Conservation (phyloP, 23 red algal genomes). For the Gracilariopsis chorda region DNA sequence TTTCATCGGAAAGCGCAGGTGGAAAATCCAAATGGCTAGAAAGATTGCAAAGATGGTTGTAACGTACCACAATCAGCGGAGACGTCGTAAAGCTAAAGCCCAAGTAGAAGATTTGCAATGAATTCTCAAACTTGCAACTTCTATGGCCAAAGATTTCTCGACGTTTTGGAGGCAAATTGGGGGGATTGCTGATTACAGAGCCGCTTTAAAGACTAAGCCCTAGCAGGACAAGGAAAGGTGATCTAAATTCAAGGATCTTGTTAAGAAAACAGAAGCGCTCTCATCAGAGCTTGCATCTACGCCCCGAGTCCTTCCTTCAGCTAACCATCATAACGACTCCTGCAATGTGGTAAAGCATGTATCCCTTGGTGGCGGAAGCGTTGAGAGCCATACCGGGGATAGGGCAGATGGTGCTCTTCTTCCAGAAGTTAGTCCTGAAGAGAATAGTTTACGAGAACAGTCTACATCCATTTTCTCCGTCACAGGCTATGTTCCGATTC, state of each 20-base stretch:
- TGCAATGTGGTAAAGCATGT: conserved; percentile 15
- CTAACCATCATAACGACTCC: background rate
- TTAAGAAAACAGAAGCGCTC: conserved; percentile 58
- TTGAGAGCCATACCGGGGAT: background rate
- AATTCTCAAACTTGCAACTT: conserved; percentile 23
- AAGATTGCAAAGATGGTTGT: conserved; percentile 51
- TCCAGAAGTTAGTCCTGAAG: background rate
- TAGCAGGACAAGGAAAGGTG: conserved; percentile 21
- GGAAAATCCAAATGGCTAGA: conserved; percentile 75
- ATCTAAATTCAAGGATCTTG: conserved; percentile 41
- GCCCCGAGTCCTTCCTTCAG: background rate
- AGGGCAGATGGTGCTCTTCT: background rate
- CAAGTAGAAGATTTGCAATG: conserved; percentile 45
- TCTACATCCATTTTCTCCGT: background rate
- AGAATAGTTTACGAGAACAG: background rate
- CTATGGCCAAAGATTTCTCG: conserved; percentile 67
- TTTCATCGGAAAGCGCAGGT: conserved; percentile 87
- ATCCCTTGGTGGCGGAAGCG: background rate
- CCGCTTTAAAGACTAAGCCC: conserved; percentile 15
- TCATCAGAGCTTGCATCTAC: conserved; percentile 37
- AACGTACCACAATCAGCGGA: conserved; percentile 45
- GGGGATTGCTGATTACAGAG: conserved; percentile 44
- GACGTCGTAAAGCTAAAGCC: conserved; percentile 30
- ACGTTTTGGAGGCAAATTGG: conserved; percentile 88
- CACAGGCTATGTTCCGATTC: background rate